Percentiles rank a stretch among this genome's conserved stretches.
phyloP scores from a whole-genome alignment of 2,329 filamentous ascomycete species.

The Didymella exigua region DNA sequence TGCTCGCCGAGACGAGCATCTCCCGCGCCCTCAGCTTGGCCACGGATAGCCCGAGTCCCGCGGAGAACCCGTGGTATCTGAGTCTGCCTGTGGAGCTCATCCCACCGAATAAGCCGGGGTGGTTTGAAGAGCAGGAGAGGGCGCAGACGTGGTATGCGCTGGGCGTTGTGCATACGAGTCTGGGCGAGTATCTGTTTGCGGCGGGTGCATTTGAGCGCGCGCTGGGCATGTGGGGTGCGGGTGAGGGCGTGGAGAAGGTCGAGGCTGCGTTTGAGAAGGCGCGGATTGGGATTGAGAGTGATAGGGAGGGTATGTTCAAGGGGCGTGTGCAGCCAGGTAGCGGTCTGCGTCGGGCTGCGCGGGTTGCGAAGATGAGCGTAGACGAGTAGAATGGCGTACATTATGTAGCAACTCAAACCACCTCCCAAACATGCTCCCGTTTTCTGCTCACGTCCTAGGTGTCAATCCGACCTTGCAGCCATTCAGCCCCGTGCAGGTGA shows the following conservation, averaged over 20 bases:
- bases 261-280: conserved; percentile 35
- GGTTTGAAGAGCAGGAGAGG: conserved; percentile 37
- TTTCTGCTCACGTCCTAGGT: not conserved
- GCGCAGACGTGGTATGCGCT: conserved; percentile 39
- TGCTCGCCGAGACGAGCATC: conserved; percentile 31
- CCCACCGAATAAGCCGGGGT: conserved; percentile 37
- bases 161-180: conserved; percentile 35
- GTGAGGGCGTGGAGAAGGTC: conserved; percentile 20
- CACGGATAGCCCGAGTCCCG: conserved; percentile 35
- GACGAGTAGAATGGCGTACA: not conserved
- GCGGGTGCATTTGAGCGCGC: conserved; percentile 44
- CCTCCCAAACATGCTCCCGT: not conserved
- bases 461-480: conserved; percentile 28
- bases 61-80: conserved; percentile 38
- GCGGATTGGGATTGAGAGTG: conserved; percentile 36
- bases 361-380: conserved; percentile 12
- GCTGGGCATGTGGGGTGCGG: conserved; percentile 22
- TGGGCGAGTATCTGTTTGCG: conserved; percentile 42
- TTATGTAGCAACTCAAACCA: not conserved
- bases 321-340: conserved; percentile 32
- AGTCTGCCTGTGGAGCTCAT: conserved; percentile 40
- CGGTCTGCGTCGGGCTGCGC: conserved; percentile 30
- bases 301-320: conserved; percentile 33
- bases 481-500: conserved; percentile 24
- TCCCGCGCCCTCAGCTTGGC: conserved; percentile 35